Base-by-base conservation (phyloP, 2,329 filamentous ascomycete genomes). In the Pseudocercospora vitis region DNA sequence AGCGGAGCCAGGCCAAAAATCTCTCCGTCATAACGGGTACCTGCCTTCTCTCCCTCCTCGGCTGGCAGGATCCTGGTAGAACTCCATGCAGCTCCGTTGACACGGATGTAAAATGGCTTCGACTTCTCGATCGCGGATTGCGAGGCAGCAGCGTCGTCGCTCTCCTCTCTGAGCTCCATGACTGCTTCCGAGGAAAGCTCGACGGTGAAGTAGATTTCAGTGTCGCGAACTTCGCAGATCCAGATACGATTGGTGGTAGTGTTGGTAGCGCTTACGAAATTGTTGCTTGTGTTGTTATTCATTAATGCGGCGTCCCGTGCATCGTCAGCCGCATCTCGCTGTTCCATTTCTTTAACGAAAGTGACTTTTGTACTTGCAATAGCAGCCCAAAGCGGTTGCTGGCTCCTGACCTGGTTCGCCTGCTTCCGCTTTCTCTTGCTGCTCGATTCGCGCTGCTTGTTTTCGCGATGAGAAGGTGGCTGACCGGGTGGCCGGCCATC, bases 351-450 rank as follows among this genome's bases (percentile, higher is more conserved):
- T 75, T 95, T 94, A 68, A 95, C 86, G 74, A 96, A 90, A 65
- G 94, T 92, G 70, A 96, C 91, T 79, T 96, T 96, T 68, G 91
- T 96, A 74, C 90, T 96, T 48, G 91, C 91, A 64, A 96, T 82
- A 44, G 91, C 91, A 60, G 91, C 90, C 91, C 91, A 96, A 61
- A 96, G 82, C 45, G 91, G 91, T 74, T 96, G 91, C 68, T 90
- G 86, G 70, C 90, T 89, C 71, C 91, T 82, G 62, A 95, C 90
- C 72, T 94, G 89, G 54, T 90, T 91, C 68, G 89, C 92, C 74
- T 95, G 90, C 75, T 94, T 92, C 74, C 88, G 84, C 75, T 89
- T 87, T 76, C 90, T 94, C 74, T 94, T 95, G 59, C 81, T 83
- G 61, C 73, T 75, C 68, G 84, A 76, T 74, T 81, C 68, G 72